Conservation (phyloP, 129 eudicot species). For the Deinandra increscens region DNA sequence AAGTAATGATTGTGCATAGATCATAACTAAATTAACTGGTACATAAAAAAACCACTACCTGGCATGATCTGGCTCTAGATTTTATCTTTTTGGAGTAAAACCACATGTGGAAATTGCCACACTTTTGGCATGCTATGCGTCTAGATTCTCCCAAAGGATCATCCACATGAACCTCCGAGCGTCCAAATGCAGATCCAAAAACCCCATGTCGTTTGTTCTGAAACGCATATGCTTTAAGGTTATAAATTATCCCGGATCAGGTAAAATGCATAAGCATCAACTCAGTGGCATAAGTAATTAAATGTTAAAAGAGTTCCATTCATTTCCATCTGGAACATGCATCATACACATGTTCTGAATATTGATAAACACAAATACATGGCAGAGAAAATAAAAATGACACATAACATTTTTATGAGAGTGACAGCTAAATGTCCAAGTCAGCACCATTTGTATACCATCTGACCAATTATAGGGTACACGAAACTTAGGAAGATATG, state of each 20-base stretch:
- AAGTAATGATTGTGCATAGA: background rate
- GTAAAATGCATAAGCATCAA: slow-evolving; percentile 13
- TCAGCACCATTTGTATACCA: background rate
- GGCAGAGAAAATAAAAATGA: background rate
- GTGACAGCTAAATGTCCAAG: background rate
- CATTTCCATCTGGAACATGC: slow-evolving; percentile 1
- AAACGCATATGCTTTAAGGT: slow-evolving; percentile 22
- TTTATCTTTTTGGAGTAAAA: slow-evolving; percentile 54
- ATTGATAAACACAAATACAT: background rate
- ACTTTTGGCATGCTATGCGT: slow-evolving; percentile 79
- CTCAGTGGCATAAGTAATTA: background rate
- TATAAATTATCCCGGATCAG: slow-evolving; percentile 4
- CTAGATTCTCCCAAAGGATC: slow-evolving; percentile 67
- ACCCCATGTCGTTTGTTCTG: slow-evolving; percentile 71
- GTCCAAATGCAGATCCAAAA: slow-evolving; percentile 56
- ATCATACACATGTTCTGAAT: slow-evolving; percentile 6
- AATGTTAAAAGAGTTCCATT: background rate
- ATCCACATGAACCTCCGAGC: slow-evolving; percentile 54
- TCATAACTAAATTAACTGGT: background rate
- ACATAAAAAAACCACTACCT: slow-evolving; percentile 38
- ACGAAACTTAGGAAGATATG: slow-evolving; percentile 5
- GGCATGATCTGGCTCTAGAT: slow-evolving; percentile 88
- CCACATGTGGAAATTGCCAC: slow-evolving; percentile 70
- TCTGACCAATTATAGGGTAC: background rate
- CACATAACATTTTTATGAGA: background rate